Evolutionary conservation across 73 alveolate species (phyloP).

Genomic region (Paraurostyla sp.): DNA sequence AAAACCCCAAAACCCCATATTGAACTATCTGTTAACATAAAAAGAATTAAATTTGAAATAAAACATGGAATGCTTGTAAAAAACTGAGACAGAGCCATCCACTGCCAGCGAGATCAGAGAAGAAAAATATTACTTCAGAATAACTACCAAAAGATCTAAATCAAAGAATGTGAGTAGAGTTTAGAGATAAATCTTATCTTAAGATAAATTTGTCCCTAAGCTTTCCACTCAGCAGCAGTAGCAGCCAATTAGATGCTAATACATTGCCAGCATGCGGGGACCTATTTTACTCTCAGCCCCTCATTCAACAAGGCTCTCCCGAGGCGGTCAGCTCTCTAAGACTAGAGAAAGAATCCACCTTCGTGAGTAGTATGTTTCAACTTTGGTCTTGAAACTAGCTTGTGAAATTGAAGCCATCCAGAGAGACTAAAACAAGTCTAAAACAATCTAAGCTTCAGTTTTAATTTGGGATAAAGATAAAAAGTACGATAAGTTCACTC

Average conservation of each 20-base stretch:
- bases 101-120: too few species aligned
- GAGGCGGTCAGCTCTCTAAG: neutral
- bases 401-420: neutral
- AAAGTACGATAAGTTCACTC: neutral
- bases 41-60: too few species aligned
- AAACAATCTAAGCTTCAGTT: neutral
- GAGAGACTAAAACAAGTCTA: neutral
- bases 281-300: neutral
- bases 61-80: too few species aligned
- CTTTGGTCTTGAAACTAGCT: neutral
- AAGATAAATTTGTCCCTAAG: too few species aligned
- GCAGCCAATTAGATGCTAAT: neutral
- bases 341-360: neutral
- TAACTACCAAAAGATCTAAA: too few species aligned
- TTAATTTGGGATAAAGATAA: neutral
- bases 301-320: neutral
- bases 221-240: too few species aligned
- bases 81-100: too few species aligned
- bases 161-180: too few species aligned
- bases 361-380: neutral
- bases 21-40: too few species aligned
- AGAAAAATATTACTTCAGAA: too few species aligned
- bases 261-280: neutral
- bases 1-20: too few species aligned
- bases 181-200: too few species aligned